Evolutionary conservation across 1,284 basidiomycete genomes (phyloP).

Genomic region (Bondarzewia mesenterica): DNA sequence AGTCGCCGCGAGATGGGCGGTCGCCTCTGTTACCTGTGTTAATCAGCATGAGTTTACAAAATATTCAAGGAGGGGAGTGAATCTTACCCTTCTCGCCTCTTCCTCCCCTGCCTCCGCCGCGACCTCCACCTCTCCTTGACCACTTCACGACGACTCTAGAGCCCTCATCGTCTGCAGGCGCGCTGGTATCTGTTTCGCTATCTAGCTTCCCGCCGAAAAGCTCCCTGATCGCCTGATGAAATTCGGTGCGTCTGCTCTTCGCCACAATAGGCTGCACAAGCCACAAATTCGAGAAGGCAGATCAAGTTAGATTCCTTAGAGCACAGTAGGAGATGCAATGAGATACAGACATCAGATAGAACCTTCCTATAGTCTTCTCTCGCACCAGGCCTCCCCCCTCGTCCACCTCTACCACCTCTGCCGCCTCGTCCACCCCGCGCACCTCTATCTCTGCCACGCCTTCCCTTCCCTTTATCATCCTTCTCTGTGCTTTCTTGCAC

Average conservation of each 20-base stretch:
- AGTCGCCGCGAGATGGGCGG: conserved; percentile 49
- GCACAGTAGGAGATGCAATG: conserved; percentile 14
- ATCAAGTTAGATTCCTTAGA: conserved; percentile 5
- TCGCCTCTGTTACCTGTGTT: conserved; percentile 25
- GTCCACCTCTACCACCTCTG: conserved; percentile 23
- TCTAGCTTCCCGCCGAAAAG: conserved; percentile 81
- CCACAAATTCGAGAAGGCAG: conserved; percentile 2
- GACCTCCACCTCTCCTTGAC: conserved; percentile 43
- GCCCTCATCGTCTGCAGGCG: conserved; percentile 47
- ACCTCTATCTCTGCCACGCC: conserved; percentile 34
- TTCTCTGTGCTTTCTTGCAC: conserved; percentile 19
- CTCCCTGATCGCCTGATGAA: conserved; percentile 79
- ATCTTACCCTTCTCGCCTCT: conserved; percentile 28
- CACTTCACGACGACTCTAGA: conserved; percentile 71
- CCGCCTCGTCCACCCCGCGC: conserved; percentile 37
- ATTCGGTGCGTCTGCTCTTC: conserved; percentile 74
- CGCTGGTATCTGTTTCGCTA: conserved; percentile 62
- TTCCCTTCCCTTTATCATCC: conserved; percentile 17
- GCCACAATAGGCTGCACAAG: conserved; percentile 64
- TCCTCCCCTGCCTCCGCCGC: conserved; percentile 35
- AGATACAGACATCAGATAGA: conserved; percentile 62
- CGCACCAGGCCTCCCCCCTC: conserved; percentile 31
- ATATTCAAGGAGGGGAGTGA: background rate
- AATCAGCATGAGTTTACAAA: conserved; percentile 7
- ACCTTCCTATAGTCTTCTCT: conserved; percentile 68